Base-by-base conservation (phyloP, 2,329 filamentous ascomycete genomes). In the Hypoxylon sp. region DNA sequence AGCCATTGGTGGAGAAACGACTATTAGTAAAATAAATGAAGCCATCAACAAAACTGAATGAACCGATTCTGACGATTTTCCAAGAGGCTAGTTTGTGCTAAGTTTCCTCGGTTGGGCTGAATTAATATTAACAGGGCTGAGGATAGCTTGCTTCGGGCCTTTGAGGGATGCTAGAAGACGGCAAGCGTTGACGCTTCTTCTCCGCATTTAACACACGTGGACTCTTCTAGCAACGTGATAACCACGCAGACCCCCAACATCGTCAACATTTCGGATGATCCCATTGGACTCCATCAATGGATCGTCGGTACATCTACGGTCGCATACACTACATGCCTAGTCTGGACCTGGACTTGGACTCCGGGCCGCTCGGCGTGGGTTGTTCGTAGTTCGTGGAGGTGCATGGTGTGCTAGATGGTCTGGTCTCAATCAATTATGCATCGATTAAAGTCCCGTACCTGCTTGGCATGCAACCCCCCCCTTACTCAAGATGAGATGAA, bases 391-490 rank as follows among this genome's bases (percentile, higher is more conserved):
- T 63, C 54, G 46, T 60, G 22, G 29, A 66, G 39, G 39, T 47
- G 51, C 51, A 53, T 53, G 51, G 46, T 31, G 51, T 51, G 9
- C 39, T 39, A 44, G 44, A 58, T 44, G 24, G 55, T 22, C 42
- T 63, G 29, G 24, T 29, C 14, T 60, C 53, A 47, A 39, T 39
- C 48, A 58, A 63, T 61, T 63, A 67, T 55, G 58, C 59, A 60
- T 55, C 48, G 55, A 65, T 37, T 58, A 55, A 22, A 66, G 57
- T 65, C 29, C 46, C 33, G 42, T 63, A 59, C 44, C 46, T 70
- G 48, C 68, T 65, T 57, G 60, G 24, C 29, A 67, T 67, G 63
- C 46, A 67, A 67, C 63, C 63, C 59, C 53, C 29, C 26, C 13
- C 22, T 35, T 29, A 26, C 11, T 37, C 14, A 11, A 22, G 14